Conservation (phyloP, 148 eudicot genomes). For the Rheum nobile region DNA sequence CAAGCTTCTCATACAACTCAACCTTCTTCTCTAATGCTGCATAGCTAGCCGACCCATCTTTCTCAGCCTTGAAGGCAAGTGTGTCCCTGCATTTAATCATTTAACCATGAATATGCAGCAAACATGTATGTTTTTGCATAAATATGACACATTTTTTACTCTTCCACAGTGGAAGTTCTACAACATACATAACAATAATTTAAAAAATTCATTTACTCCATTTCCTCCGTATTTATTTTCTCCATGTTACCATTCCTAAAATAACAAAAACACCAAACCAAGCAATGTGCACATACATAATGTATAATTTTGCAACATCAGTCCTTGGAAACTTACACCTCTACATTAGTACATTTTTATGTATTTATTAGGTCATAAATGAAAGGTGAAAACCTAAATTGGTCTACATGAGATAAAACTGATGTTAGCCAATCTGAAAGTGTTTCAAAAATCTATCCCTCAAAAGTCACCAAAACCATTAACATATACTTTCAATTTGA, state of each 20-base stretch:
- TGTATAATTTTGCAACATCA: neutral
- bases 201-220: neutral
- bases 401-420: neutral
- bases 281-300: neutral
- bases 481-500: neutral
- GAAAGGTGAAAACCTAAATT: neutral
- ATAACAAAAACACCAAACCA: neutral
- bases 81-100: slow-evolving; percentile 51
- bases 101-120: slow-evolving; percentile 2
- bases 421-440: neutral
- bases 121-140: neutral
- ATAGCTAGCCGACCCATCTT: slow-evolving; percentile 78
- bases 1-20: slow-evolving; percentile 74
- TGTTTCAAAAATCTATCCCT: neutral
- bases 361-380: neutral
- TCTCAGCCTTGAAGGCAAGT: slow-evolving; percentile 79
- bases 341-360: neutral
- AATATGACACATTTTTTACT: neutral
- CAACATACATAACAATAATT: neutral
- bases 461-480: neutral
- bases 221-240: neutral
- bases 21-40: slow-evolving; percentile 91
- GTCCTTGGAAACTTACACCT: neutral
- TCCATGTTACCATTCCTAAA: neutral
- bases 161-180: neutral